Conservation (phyloP, 192 early-diverging fungal species). For the Fimicolochytrium jonesii region DNA sequence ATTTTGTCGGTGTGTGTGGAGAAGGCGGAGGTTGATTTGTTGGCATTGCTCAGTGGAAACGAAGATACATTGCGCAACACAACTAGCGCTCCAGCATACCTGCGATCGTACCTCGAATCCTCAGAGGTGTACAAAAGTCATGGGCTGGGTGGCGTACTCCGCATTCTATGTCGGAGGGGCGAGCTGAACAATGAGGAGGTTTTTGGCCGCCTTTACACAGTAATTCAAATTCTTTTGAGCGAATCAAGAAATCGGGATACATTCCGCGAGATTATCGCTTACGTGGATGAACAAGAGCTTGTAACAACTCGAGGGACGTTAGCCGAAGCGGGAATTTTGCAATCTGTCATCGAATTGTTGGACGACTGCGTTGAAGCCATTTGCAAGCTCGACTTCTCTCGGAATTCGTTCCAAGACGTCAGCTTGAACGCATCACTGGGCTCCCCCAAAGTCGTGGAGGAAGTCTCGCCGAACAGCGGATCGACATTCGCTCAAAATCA, state of each 20-base stretch:
- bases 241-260: not conserved
- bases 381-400: not conserved
- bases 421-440: not conserved
- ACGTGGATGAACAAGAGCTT: conserved; percentile 2
- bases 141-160: not conserved
- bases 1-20: not conserved
- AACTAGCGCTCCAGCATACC: not conserved
- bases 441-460: not conserved
- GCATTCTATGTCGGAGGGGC: not conserved
- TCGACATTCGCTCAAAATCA: no score
- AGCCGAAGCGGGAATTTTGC: not conserved
- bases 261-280: not conserved
- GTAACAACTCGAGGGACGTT: conserved; percentile 6
- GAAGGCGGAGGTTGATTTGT: not conserved
- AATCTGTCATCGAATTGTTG: not conserved
- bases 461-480: no score
- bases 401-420: not conserved
- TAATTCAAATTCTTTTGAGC: not conserved
- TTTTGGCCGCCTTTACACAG: not conserved
- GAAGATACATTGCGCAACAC: not conserved
- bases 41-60: not conserved
- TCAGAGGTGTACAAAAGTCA: not conserved
- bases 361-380: not conserved
- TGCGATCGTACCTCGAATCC: not conserved
- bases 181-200: not conserved